Conservation (phyloP, 2,329 filamentous ascomycete species). For the Fusarium graminum region DNA sequence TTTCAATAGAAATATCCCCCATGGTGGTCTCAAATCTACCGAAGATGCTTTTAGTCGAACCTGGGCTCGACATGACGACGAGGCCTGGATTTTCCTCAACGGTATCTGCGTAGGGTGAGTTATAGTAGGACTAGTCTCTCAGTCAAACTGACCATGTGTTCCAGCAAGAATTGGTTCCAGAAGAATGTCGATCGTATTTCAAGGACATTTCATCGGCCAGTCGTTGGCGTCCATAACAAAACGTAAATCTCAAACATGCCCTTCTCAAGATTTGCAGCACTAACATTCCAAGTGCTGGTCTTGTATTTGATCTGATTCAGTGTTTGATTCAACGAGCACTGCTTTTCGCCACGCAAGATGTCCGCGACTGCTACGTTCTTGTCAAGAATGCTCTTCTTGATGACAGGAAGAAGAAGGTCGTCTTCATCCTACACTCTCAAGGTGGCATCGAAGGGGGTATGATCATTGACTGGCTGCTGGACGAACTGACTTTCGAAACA, state of each 20-base stretch:
- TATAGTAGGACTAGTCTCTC: rapidly evolving
- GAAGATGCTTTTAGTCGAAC: slow-evolving; percentile 12
- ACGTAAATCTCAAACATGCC: slow-evolving; percentile 6
- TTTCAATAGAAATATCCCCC: slow-evolving; percentile 27
- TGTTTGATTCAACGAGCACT: slow-evolving; percentile 33
- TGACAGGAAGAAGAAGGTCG: slow-evolving; percentile 21
- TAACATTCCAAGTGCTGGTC: slow-evolving; percentile 13
- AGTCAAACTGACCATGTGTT: neutral
- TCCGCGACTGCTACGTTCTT: slow-evolving; percentile 31
- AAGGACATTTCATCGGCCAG: slow-evolving; percentile 28
- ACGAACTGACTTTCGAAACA: slow-evolving; percentile 23
- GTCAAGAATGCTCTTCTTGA: slow-evolving; percentile 31
- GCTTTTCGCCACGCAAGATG: slow-evolving; percentile 34
- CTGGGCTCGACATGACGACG: slow-evolving; percentile 29
- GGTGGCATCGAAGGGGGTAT: slow-evolving; percentile 35
- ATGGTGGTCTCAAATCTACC: slow-evolving; percentile 19
- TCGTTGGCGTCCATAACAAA: slow-evolving; percentile 31
- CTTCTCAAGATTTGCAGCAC: rapidly evolving
- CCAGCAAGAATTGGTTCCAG: slow-evolving; percentile 31
- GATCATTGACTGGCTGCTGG: slow-evolving; percentile 38
- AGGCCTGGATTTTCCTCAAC: slow-evolving; percentile 39
- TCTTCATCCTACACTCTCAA: slow-evolving; percentile 33
- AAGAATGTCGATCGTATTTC: slow-evolving; percentile 36
- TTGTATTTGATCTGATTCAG: slow-evolving; percentile 34
- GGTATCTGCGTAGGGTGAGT: slow-evolving; percentile 33